Evolutionary conservation across 73 alveolate genomes (phyloP), one percentile per base, ranked within the genome.

Genomic region (Paramecium primaurelia): DNA sequence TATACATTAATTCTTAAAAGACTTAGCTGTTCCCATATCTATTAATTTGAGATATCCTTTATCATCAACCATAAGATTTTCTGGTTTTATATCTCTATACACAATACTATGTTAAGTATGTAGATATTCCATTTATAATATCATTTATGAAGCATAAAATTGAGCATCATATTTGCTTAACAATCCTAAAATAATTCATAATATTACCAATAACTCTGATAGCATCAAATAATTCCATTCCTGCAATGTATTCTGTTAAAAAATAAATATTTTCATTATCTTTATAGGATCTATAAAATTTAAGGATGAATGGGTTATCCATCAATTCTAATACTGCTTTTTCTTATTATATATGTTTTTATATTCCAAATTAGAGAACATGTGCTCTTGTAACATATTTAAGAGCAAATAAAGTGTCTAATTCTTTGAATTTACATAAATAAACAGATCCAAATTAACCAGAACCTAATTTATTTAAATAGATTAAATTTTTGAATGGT

Each of bases 361-460:
- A 89, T 89, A 96, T 85, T 60, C 95, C 94, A 40, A 75, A 58
- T 28, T 95, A 86, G 34, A 59, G 68, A 58, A 96, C 94, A 93
- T 96, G 96, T 37, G 95, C 96, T 51, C 93, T 86, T 18, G 98
- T 60, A 25, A 96, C 95, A 87, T 92, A 92, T 86, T 96, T 96
- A 14, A 96, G 90, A 2, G 98, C 99, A 95, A 95, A 95, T 44
- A 86, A 77, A 40, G 88, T 84, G 38, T 93, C 73, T 59, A 77
- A 80, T 45, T 88, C 92, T 68, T 90, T 93, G 71, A 77, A 90
- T 75, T 92, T 93, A 40, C 94, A 97, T 64, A 96, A 88, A 92
- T 92, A 96, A 10, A 96, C 98, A 18, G 92, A 89, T 40, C 98
- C 98, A 94, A 93, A 96, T 83, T 92, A 59, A 6, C 99, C 99